Evolutionary conservation across 2,329 filamentous ascomycete genomes (phyloP).

Genomic region (Talaromyces sp.): DNA sequence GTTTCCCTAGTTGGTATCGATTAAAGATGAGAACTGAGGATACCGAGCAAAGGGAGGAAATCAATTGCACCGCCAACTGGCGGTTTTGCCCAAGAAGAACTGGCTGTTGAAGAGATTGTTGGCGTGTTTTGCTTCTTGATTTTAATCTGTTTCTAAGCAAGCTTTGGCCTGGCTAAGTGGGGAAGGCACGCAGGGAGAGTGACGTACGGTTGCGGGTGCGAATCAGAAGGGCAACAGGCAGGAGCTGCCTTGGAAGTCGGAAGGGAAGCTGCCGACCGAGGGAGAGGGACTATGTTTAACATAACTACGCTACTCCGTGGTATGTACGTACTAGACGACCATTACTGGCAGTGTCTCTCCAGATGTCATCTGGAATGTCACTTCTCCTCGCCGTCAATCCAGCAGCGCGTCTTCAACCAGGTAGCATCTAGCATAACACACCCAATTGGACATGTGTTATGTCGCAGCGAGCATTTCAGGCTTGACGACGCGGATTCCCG

Average conservation of each 20-base stretch:
- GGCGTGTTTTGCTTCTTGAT: constrained; percentile 5
- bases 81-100: neutral
- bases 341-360: neutral
- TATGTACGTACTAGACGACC: neutral
- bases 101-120: neutral
- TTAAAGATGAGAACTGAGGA: neutral
- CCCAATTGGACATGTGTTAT: neutral
- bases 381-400: neutral
- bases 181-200: neutral
- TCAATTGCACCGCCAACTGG: constrained; percentile 5
- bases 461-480: constrained; percentile 5
- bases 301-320: no score
- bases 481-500: constrained; percentile 14
- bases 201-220: constrained; percentile 14
- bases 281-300: neutral
- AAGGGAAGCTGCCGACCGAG: neutral
- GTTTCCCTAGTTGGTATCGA: neutral
- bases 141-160: neutral
- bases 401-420: neutral
- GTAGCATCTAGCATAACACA: neutral
- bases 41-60: neutral
- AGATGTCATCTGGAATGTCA: neutral
- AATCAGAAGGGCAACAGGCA: neutral
- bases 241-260: neutral
- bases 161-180: constrained; percentile 2